Percentiles rank a stretch among this genome's conserved stretches.
phyloP scores from a whole-genome alignment of 345 rosid species.

The Moricandia moricandioides region DNA sequence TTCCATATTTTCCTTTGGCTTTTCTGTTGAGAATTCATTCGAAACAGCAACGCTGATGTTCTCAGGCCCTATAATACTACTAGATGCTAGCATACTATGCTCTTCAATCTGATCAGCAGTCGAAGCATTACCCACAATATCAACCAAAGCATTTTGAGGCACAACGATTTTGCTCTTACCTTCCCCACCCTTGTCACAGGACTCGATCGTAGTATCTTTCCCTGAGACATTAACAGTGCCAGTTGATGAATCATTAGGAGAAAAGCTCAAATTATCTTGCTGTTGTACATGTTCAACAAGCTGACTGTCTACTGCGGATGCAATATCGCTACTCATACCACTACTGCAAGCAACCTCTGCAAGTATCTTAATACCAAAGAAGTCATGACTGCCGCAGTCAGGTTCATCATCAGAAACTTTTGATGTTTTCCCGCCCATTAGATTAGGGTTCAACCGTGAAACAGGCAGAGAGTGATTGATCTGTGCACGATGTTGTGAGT shows the following conservation, averaged over 20 bases:
- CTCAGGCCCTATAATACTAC: neutral
- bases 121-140: neutral
- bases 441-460: constrained; percentile 9
- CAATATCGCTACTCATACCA: constrained; percentile 32
- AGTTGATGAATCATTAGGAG: constrained; percentile 15
- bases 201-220: constrained; percentile 23
- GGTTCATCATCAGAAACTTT: constrained; percentile 15
- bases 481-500: constrained; percentile 14
- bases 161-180: neutral
- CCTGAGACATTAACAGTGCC: constrained; percentile 17
- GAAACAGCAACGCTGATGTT: constrained; percentile 14
- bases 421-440: constrained; percentile 15
- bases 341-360: constrained; percentile 57
- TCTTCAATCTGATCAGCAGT: constrained; percentile 1
- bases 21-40: constrained; percentile 32
- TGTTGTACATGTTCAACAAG: constrained; percentile 10
- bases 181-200: constrained; percentile 6
- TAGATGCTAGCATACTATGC: neutral
- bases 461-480: constrained; percentile 6
- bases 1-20: neutral
- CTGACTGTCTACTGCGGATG: constrained; percentile 11
- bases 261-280: neutral
- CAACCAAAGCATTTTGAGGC: neutral
- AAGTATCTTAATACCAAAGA: constrained; percentile 67
- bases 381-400: constrained; percentile 41